Percentiles rank a stretch among this genome's conserved stretches.
These are phyloP conservation scores for Rhodocollybia butyracea DNA, from an alignment of 768 basidiomycete species.

Conservation along the genomic window DNA sequence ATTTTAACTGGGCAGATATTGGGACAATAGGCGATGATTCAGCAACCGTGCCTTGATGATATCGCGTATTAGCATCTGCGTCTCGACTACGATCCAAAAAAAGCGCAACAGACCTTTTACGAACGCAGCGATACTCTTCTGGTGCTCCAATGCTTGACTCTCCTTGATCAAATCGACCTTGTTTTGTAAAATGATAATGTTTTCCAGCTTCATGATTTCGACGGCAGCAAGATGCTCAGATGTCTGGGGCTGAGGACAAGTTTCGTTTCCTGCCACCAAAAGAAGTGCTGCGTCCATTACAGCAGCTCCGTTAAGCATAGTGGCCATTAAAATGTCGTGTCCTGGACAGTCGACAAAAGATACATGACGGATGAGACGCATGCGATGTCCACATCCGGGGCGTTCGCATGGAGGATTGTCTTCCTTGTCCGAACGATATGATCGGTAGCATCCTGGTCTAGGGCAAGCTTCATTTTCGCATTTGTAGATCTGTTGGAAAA, in stretches of 20 bases:
- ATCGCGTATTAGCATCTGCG: not conserved
- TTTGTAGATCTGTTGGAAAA: constrained; percentile 81
- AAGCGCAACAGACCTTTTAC: constrained; percentile 69
- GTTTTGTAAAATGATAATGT: constrained; percentile 97
- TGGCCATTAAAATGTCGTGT: constrained; percentile 99
- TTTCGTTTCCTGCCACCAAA: constrained; percentile 96
- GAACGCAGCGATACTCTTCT: constrained; percentile 93
- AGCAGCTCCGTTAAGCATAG: constrained; percentile 99
- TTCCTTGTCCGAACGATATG: constrained; percentile 92
- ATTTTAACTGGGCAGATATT: constrained; percentile 97
- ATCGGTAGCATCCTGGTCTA: constrained; percentile 90
- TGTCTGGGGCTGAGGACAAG: constrained; percentile 98
- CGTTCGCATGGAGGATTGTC: constrained; percentile 91
- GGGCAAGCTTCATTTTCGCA: constrained; percentile 94
- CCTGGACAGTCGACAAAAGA: constrained; percentile 98
- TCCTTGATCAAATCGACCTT: constrained; percentile 99
- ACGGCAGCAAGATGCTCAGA: constrained; percentile 98
- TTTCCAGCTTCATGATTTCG: constrained; percentile 98
- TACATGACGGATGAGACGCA: constrained; percentile 94
- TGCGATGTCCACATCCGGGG: constrained; percentile 83
- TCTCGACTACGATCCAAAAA: too few species aligned
- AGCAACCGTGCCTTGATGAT: constrained; percentile 77
- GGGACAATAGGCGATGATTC: constrained; percentile 97
- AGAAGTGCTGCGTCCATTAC: constrained; percentile 99
- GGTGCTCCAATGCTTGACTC: constrained; percentile 89